Evolutionary conservation across 768 basidiomycete genomes (phyloP).

Genomic region (Paxillus ammoniavirescens): DNA sequence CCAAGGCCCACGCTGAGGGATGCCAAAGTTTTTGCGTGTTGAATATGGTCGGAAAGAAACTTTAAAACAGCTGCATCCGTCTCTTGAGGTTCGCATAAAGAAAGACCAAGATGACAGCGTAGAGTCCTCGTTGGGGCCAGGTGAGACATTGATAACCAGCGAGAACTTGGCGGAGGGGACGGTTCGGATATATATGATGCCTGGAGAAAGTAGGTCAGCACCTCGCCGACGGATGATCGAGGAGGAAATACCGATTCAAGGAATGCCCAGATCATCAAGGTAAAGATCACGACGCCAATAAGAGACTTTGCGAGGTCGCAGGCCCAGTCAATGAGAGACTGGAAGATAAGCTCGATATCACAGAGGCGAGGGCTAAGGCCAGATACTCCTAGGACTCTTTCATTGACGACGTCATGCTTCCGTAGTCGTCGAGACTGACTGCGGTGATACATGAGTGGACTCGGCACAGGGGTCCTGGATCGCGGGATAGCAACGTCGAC

Average conservation of each 20-base stretch:
- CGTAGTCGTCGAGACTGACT: background rate
- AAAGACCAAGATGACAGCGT: constrained; percentile 4
- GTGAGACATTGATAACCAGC: background rate
- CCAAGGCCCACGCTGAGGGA: constrained; percentile 20
- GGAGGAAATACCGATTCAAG: constrained; percentile 21
- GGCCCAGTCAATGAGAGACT: constrained; percentile 1
- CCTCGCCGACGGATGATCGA: background rate
- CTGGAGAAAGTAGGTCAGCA: constrained; percentile 14
- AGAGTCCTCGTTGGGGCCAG: constrained; percentile 5
- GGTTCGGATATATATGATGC: constrained; percentile 11
- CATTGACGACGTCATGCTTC: background rate
- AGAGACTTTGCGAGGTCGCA: constrained; percentile 15
- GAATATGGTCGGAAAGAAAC: constrained; percentile 29
- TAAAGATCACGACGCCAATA: constrained; percentile 14
- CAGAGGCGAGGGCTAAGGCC: background rate
- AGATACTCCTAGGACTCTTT: background rate
- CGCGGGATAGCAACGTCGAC: constrained; percentile 15
- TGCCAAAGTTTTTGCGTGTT: constrained; percentile 26
- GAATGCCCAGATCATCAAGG: constrained; percentile 19
- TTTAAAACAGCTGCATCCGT: constrained; percentile 19
- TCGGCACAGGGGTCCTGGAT: constrained; percentile 6
- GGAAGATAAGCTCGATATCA: background rate
- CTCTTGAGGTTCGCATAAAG: constrained; percentile 7
- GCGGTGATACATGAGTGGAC: background rate
- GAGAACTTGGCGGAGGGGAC: constrained; percentile 1